Evolutionary conservation across 176 grass and related monocot species (phyloP).

Genomic region (Cenchrus fungigraminus): DNA sequence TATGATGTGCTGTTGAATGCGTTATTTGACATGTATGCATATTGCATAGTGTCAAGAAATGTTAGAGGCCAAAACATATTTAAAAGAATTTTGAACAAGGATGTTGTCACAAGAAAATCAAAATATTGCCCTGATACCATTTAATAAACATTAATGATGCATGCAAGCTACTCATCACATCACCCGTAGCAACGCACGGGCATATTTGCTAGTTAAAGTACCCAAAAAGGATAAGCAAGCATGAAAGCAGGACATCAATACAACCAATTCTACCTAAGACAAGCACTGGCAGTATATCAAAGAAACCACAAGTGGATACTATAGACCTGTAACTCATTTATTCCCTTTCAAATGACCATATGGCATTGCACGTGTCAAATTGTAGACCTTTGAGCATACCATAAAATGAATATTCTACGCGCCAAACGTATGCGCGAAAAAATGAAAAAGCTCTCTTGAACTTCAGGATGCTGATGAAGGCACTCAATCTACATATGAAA

Average conservation of each 20-base stretch:
- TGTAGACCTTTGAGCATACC: not conserved
- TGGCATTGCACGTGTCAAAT: not conserved
- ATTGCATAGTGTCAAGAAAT: no score
- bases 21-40: no score
- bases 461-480: not conserved
- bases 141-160: no score
- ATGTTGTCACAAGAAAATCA: no score
- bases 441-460: not conserved
- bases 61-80: no score
- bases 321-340: slow-evolving; percentile 1
- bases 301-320: not conserved
- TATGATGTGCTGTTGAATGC: no score
- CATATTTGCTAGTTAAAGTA: not conserved
- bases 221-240: not conserved
- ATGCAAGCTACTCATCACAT: no score
- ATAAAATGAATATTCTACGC: slow-evolving; percentile 19
- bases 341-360: not conserved
- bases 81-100: no score
- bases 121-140: no score
- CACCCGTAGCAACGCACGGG: no score
- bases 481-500: slow-evolving; percentile 10
- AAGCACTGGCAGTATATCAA: not conserved
- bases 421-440: not conserved
- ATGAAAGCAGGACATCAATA: not conserved
- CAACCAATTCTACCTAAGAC: not conserved